Evolutionary conservation across 495 filamentous ascomycete genomes (phyloP).

Genomic region (Monascus purpureus): DNA sequence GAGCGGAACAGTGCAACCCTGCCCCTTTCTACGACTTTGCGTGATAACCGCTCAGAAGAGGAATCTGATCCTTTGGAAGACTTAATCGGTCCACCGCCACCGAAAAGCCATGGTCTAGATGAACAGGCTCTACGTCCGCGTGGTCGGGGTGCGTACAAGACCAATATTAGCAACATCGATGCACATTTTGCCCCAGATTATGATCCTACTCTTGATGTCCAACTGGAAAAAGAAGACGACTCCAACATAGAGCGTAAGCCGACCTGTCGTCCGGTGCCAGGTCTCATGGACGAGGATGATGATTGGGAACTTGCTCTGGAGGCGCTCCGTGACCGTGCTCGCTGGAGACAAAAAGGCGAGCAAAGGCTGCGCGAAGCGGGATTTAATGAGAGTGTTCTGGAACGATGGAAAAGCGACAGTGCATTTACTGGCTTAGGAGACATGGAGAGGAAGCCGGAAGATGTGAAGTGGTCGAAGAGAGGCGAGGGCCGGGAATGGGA

Average conservation of each 20-base stretch:
- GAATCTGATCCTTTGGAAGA: slow-evolving; percentile 71
- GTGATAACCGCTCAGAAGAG: slow-evolving; percentile 6
- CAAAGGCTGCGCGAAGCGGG: slow-evolving; percentile 66
- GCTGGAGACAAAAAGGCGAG: slow-evolving; percentile 67
- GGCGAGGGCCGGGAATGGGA: slow-evolving; percentile 89
- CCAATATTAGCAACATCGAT: slow-evolving; percentile 55
- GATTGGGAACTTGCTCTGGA: slow-evolving; percentile 82
- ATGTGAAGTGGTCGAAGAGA: slow-evolving; percentile 65
- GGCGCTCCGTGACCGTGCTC: slow-evolving; percentile 63
- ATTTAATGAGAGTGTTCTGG: slow-evolving; percentile 62
- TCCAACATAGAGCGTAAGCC: slow-evolving; percentile 9
- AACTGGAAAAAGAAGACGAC: slow-evolving; percentile 33
- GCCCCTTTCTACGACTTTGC: not conserved
- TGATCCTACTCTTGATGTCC: slow-evolving; percentile 59
- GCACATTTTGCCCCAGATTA: slow-evolving; percentile 64
- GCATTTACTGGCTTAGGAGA: slow-evolving; percentile 21
- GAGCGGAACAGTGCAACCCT: slow-evolving; percentile 1
- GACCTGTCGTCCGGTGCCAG: slow-evolving; percentile 23
- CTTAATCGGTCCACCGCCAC: slow-evolving; percentile 67
- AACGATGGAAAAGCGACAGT: slow-evolving; percentile 60
- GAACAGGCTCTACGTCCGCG: slow-evolving; percentile 37
- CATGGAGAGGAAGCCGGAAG: slow-evolving; percentile 41
- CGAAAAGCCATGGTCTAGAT: slow-evolving; percentile 23
- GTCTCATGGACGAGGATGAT: slow-evolving; percentile 35
- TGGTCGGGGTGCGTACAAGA: slow-evolving; percentile 57